Evolutionary conservation across 1,284 basidiomycete species (phyloP).

Genomic region (Malassezia globosa): DNA sequence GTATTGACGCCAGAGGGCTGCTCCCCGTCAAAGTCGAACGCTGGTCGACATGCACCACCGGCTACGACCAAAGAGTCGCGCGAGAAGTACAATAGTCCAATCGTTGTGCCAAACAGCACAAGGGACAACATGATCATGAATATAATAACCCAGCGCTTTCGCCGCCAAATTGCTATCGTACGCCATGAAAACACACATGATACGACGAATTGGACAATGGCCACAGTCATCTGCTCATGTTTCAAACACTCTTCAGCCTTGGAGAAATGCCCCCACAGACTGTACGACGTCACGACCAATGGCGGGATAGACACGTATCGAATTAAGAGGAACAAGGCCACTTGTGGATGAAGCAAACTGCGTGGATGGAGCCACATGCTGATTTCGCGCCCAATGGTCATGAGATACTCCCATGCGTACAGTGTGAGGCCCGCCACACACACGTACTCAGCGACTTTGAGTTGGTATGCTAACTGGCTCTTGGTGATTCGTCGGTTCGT

Average conservation of each 20-base stretch:
- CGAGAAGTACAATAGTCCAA: conserved; percentile 23
- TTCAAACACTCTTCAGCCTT: conserved; percentile 15
- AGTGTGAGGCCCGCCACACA: conserved; percentile 20
- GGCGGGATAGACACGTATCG: conserved; percentile 25
- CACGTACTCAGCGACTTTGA: conserved; percentile 15
- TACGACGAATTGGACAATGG: conserved; percentile 26
- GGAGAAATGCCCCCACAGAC: conserved; percentile 20
- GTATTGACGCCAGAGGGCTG: conserved; percentile 17
- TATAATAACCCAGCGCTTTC: conserved; percentile 22
- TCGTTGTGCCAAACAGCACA: conserved; percentile 21
- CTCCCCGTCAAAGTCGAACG: background rate
- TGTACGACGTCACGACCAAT: conserved; percentile 20
- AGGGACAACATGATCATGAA: conserved; percentile 19
- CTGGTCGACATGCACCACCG: conserved; percentile 19
- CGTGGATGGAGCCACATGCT: conserved; percentile 20
- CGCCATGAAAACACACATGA: conserved; percentile 29
- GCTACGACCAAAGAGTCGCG: conserved; percentile 15
- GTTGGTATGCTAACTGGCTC: conserved; percentile 4
- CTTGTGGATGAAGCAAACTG: conserved; percentile 19
- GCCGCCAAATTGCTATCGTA: conserved; percentile 34
- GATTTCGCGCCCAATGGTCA: conserved; percentile 12
- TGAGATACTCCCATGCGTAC: conserved; percentile 21
- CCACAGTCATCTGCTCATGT: conserved; percentile 21
- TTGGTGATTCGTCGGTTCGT: background rate
- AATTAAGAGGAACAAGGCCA: conserved; percentile 26